phyloP scores from a whole-genome alignment of 306 rosid genomes.

The Canavalia gladiata region DNA sequence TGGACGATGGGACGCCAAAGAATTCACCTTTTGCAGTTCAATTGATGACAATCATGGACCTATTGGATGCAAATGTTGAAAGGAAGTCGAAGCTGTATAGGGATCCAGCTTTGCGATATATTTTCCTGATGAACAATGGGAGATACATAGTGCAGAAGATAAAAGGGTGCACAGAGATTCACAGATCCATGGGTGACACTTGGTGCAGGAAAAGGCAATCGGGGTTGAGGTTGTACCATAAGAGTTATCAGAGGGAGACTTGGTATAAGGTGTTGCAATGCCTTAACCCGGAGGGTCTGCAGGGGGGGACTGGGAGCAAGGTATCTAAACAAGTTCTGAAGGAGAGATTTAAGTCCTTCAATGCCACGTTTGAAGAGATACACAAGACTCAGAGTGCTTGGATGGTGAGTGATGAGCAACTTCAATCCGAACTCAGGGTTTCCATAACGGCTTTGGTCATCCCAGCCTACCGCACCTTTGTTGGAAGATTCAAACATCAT shows the following conservation, averaged over 20 bases:
- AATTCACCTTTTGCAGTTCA: constrained; percentile 61
- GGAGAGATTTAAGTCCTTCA: constrained; percentile 81
- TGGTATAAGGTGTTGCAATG: constrained; percentile 76
- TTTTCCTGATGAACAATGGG: constrained; percentile 89
- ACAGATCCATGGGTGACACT: constrained; percentile 69
- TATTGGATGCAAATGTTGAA: constrained; percentile 70
- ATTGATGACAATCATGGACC: constrained; percentile 62
- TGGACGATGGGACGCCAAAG: constrained; percentile 46
- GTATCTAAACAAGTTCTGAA: constrained; percentile 66
- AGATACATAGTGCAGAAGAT: constrained; percentile 82
- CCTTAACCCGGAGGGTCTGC: constrained; percentile 69
- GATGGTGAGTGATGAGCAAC: constrained; percentile 87
- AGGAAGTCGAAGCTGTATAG: constrained; percentile 70
- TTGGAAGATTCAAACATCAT: constrained; percentile 77
- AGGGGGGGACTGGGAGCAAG: constrained; percentile 58
- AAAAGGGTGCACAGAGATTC: constrained; percentile 70
- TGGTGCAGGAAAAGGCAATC: constrained; percentile 80
- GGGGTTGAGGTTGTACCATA: constrained; percentile 67
- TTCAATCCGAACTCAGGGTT: constrained; percentile 79
- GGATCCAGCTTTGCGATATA: constrained; percentile 58
- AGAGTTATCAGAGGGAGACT: constrained; percentile 78
- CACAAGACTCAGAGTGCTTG: constrained; percentile 79
- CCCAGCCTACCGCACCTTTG: constrained; percentile 80
- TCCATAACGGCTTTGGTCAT: constrained; percentile 78
- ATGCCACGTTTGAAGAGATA: constrained; percentile 76